Base-by-base conservation (phyloP, 2,329 filamentous ascomycete species). In the Hypoxylon sp. region DNA sequence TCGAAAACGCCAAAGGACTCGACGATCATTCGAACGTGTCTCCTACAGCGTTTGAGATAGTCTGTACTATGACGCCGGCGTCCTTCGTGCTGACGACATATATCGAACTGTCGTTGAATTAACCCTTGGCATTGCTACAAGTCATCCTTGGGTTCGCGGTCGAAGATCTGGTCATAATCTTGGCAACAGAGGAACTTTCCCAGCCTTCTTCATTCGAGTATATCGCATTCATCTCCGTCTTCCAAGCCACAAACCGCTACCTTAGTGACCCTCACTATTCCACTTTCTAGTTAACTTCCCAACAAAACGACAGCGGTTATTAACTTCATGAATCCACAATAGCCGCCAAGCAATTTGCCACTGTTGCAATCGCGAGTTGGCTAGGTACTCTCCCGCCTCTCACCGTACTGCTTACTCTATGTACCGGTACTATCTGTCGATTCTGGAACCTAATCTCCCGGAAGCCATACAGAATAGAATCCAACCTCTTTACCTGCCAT, bases 391-490 rank as follows among this genome's bases (percentile, higher is more conserved):
- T 63, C 39, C 27, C 24, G 29, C 27, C 15, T 47, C 29, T 67
- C 53, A 61, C 56, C 44, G 58, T 68, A 54, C 44, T 70, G 68
- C 68, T 70, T 70, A 70, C 68, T 70, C 65, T 50, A 59, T 60
- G 58, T 70, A 68, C 62, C 21, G 51, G 48, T 70, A 70, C 68
- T 61, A 56, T 52, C n/a, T 39, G 35, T 52, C 44, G 42, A 58
- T 53, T 65, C 68, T 70, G 68, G 65, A 55, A 62, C 46, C 51
- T 68, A 70, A 70, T 68, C 65, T 70, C 65, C 68, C 62, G 68
- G 62, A 68, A 52, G 29, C 62, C 65, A 55, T 63, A 60, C 54
- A 65, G 57, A 67, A 47, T 5, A 61, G 55, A 70, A 51, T 24
- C 51, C n/a, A 51, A 52, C 52, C 39, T 37, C 32, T 29, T 44